These are phyloP conservation scores for Pleurotus cornucopiae DNA, from an alignment of 768 basidiomycete species.

Conservation along the genomic window DNA sequence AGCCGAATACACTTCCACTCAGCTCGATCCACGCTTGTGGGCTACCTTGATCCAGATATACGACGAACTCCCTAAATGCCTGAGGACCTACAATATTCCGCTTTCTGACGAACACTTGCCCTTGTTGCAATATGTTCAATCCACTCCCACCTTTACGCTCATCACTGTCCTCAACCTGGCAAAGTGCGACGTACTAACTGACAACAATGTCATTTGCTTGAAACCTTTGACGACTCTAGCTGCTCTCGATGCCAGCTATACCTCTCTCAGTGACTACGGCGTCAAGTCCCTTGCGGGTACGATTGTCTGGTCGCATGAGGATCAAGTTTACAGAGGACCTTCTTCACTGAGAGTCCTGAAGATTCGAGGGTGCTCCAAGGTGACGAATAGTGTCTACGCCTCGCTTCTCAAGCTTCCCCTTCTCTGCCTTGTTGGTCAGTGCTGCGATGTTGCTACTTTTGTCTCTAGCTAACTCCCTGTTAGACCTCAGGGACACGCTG, in stretches of 20 bases:
- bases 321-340: slow-evolving; percentile 33
- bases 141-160: slow-evolving; percentile 55
- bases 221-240: slow-evolving; percentile 47
- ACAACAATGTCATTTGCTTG: slow-evolving; percentile 48
- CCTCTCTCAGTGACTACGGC: slow-evolving; percentile 46
- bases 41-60: slow-evolving; percentile 58
- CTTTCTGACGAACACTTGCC: slow-evolving; percentile 52
- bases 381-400: slow-evolving; percentile 40
- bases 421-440: slow-evolving; percentile 58
- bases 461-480: background rate
- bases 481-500: background rate
- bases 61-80: slow-evolving; percentile 41
- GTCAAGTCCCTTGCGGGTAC: slow-evolving; percentile 49
- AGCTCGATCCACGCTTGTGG: slow-evolving; percentile 59
- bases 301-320: slow-evolving; percentile 32
- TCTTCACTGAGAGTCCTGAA: slow-evolving; percentile 58
- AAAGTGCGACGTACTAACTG: slow-evolving; percentile 50
- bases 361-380: slow-evolving; percentile 46
- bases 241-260: slow-evolving; percentile 63
- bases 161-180: slow-evolving; percentile 62
- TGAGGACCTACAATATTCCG: slow-evolving; percentile 40
- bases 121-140: slow-evolving; percentile 52
- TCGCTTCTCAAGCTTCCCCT: slow-evolving; percentile 48
- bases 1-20: slow-evolving; percentile 15
- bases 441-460: background rate